phyloP scores from a whole-genome alignment of 1,284 basidiomycete species.

The Schizophyllum commune region DNA sequence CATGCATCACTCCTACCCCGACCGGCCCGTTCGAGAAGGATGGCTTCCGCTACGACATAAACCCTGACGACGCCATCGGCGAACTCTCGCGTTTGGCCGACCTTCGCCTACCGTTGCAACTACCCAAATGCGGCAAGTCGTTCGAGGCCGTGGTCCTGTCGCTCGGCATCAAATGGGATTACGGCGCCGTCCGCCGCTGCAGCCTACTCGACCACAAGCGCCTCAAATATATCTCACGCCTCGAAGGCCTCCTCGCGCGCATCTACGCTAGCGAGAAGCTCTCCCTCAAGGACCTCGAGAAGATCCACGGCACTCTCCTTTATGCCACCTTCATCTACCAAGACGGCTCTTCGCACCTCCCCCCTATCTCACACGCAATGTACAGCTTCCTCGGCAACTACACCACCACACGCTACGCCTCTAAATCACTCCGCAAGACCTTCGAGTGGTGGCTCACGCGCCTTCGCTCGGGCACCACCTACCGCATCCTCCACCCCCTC shows the following conservation, averaged over 20 bases:
- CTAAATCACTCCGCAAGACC: constrained; percentile 8
- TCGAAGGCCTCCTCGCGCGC: constrained; percentile 2
- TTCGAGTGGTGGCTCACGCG: constrained; percentile 19
- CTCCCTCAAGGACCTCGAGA: neutral
- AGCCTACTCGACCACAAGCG: constrained; percentile 13
- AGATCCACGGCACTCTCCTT: constrained; percentile 13
- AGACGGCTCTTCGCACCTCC: constrained; percentile 5
- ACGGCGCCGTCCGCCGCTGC: constrained; percentile 2
- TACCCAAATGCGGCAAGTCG: constrained; percentile 6
- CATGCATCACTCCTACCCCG: neutral
- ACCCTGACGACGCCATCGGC: neutral
- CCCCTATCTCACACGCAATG: constrained; percentile 12
- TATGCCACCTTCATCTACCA: constrained; percentile 12
- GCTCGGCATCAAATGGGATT: constrained; percentile 16
- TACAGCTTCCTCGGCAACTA: neutral
- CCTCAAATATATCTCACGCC: constrained; percentile 12
- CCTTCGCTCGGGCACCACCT: constrained; percentile 1
- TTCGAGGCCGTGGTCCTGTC: constrained; percentile 7
- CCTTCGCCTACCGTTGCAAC: constrained; percentile 9
- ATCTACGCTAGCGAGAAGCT: neutral
- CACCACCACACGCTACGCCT: neutral
- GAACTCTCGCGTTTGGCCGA: neutral
- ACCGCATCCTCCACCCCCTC: constrained; percentile 4
- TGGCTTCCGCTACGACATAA: constrained; percentile 4
- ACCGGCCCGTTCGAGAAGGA: neutral